Percentiles rank a stretch among this genome's conserved stretches.
Conservation (phyloP, 2,329 filamentous ascomycete genomes). For the Alternaria novae-zelandiae region DNA sequence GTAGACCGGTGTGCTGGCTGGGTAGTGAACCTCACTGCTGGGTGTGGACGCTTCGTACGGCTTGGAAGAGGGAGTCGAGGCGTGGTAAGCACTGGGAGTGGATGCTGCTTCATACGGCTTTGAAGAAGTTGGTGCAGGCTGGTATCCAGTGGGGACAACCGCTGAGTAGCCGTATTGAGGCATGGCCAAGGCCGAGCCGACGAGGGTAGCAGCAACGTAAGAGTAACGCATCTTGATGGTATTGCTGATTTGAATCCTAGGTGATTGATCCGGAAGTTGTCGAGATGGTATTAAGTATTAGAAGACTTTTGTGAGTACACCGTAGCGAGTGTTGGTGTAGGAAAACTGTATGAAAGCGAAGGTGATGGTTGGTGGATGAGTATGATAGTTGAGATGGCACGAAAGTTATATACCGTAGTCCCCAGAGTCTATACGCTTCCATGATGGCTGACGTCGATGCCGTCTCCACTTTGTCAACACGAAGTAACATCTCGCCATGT, state of each 20-base stretch:
- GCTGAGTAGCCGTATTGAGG: constrained; percentile 27
- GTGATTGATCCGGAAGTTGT: constrained; percentile 3
- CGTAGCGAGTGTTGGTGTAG: constrained; percentile 42
- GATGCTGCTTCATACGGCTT: constrained; percentile 5
- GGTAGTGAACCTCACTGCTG: neutral
- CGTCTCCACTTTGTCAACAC: constrained; percentile 33
- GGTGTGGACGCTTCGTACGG: neutral
- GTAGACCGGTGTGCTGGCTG: neutral
- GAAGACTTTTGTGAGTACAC: constrained; percentile 31
- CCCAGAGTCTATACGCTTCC: constrained; percentile 26
- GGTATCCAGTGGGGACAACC: constrained; percentile 6
- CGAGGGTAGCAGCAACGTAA: constrained; percentile 37
- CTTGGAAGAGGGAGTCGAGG: neutral
- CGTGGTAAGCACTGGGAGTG: neutral
- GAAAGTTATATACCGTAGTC: constrained; percentile 36
- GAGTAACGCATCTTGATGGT: constrained; percentile 42
- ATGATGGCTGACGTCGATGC: constrained; percentile 33
- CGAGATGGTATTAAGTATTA: constrained; percentile 31
- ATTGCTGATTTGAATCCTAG: constrained; percentile 3
- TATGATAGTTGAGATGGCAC: constrained; percentile 13
- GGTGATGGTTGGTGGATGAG: constrained; percentile 32
- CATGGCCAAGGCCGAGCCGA: constrained; percentile 40
- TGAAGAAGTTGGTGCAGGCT: constrained; percentile 4
- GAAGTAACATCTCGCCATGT: constrained; percentile 35
- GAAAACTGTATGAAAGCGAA: constrained; percentile 36